Base-by-base conservation (phyloP, 169 alveolate genomes). In the Eimeria falciformis region DNA sequence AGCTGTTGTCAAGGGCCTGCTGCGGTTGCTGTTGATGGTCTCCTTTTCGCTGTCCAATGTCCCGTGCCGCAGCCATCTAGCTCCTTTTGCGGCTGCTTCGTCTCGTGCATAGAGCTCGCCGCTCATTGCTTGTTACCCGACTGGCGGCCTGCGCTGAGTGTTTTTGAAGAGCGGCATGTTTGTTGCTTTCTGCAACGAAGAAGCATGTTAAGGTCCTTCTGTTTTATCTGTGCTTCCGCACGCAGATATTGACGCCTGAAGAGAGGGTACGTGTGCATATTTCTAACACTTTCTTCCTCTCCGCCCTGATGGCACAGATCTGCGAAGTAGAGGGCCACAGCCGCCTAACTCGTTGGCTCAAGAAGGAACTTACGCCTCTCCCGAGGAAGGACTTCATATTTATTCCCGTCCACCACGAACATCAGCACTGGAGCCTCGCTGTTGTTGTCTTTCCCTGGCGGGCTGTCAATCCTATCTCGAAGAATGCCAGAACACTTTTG, bases 351-450 rank as follows among this genome's bases (percentile, higher is more conserved):
- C 81, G 90, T 18, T 89, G 93, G 93, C 68, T 77, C 65, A 77
- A 89, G 50, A 55, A 89, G 25, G 93, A 77, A 23, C 25, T 66
- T 43, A 53, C 75, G 25, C 53, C 90, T 46, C 90, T 89, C 2
- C 93, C 90, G 37, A 43, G 27, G 71, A 75, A 77, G 62, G 69
- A 62, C 75, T 62, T 89, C 47, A 75, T 89, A 18, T 77, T 89
- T 47, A 58, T 89, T 56, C 93, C 93, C 11, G 71, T 89, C 43
- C 84, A 89, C 73, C 82, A 58, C 71, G 45, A 75, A 17, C 71
- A 89, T 50, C 81, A 58, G 58, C 93, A 89, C 84, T 89, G 93
- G 93, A 73, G 77, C 25, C 90, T 89, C 40, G 90, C 69, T 3
- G 84, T 89, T 29, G 84, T 77, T 11, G 55, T 58, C 47, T 73